Conservation (phyloP, 108 stramenopile genomes). For the Nitzschia putrida region DNA sequence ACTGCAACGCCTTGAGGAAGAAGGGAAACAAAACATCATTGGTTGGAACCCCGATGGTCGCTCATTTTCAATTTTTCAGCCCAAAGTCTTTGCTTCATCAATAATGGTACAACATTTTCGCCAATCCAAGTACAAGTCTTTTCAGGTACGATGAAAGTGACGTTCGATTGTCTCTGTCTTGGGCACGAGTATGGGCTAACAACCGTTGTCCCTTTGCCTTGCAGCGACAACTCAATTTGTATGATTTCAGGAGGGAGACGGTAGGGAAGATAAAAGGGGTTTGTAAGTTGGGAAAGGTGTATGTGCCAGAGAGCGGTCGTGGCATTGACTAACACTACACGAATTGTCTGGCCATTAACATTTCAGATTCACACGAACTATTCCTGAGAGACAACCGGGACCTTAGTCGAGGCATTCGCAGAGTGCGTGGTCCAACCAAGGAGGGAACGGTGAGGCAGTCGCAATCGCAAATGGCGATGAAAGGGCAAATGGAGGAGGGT, state of each 20-base stretch:
- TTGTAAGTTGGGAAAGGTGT: constrained; percentile 9
- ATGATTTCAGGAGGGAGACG: constrained; percentile 9
- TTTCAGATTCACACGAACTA: constrained; percentile 18
- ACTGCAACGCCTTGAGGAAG: constrained; percentile 9
- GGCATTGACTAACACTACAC: not conserved
- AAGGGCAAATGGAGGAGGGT: not conserved
- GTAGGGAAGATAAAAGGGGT: constrained; percentile 10
- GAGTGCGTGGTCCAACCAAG: constrained; percentile 1
- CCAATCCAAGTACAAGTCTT: constrained; percentile 29
- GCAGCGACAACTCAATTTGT: constrained; percentile 23
- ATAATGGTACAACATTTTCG: constrained; percentile 18
- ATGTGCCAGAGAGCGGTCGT: not conserved
- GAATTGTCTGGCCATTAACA: not conserved
- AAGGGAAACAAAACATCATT: constrained; percentile 16
- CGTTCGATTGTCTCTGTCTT: not conserved
- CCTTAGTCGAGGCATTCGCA: constrained; percentile 6
- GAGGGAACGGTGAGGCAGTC: constrained; percentile 1
- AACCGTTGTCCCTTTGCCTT: not conserved
- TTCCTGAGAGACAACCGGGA: constrained; percentile 18
- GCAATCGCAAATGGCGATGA: not conserved
- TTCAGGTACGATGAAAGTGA: constrained; percentile 12
- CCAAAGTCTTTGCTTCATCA: constrained; percentile 5
- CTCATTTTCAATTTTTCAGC: constrained; percentile 16
- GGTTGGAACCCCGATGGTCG: constrained; percentile 27
- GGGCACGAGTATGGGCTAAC: not conserved